These are phyloP conservation scores for Polygonum aviculare DNA, from an alignment of 148 eudicot genomes.

Conservation along the genomic window DNA sequence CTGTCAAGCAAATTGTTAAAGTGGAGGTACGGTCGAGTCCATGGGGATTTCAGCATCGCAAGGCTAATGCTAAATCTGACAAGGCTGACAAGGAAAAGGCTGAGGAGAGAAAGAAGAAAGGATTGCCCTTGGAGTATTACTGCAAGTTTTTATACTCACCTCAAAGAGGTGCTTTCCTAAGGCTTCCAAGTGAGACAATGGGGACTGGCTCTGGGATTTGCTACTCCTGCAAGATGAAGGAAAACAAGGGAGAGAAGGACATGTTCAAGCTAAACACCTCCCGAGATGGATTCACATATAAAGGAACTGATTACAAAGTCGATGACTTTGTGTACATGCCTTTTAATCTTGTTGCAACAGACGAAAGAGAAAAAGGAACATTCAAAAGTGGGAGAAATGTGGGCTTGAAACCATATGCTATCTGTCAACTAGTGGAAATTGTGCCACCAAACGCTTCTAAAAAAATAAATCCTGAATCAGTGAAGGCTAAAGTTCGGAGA, in stretches of 20 bases:
- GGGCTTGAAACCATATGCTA: slow-evolving; percentile 79
- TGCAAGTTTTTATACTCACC: slow-evolving; percentile 81
- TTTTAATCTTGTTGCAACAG: slow-evolving; percentile 46
- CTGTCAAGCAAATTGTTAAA: slow-evolving; percentile 34
- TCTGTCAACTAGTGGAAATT: slow-evolving; percentile 70
- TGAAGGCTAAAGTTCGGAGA: slow-evolving; percentile 53
- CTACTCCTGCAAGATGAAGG: slow-evolving; percentile 45
- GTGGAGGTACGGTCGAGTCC: slow-evolving; percentile 45
- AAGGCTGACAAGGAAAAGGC: slow-evolving; percentile 65
- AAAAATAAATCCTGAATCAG: slow-evolving; percentile 36
- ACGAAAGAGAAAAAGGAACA: slow-evolving; percentile 37
- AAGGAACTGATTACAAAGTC: slow-evolving; percentile 54
- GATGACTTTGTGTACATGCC: slow-evolving; percentile 67
- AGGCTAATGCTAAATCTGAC: slow-evolving; percentile 50
- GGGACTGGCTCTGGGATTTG: slow-evolving; percentile 76
- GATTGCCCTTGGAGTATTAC: slow-evolving; percentile 72
- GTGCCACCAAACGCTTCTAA: slow-evolving; percentile 32
- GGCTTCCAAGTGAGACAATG: slow-evolving; percentile 37
- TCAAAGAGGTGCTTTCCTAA: slow-evolving; percentile 80
- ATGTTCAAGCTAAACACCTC: slow-evolving; percentile 42
- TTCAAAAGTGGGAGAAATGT: slow-evolving; percentile 89
- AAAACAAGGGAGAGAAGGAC: slow-evolving; percentile 33
- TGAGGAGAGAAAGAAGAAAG: slow-evolving; percentile 72
- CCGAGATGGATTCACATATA: slow-evolving; percentile 44
- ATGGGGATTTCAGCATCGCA: slow-evolving; percentile 80